Evolutionary conservation across 495 filamentous ascomycete species (phyloP).

Genomic region (Aspergillus biplanus): DNA sequence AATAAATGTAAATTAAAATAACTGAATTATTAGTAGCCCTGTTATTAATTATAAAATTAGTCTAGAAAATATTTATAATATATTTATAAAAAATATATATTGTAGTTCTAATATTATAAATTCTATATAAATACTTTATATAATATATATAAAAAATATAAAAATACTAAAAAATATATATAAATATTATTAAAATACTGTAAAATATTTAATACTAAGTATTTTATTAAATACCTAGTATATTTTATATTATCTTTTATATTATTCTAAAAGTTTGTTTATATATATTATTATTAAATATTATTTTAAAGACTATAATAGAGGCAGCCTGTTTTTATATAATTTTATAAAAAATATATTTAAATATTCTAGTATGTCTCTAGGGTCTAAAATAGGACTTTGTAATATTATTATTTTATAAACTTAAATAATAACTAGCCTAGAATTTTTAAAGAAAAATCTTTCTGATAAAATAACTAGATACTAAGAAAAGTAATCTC

Average conservation of each 20-base stretch:
- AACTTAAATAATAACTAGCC: neutral
- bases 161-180: conserved; percentile 4
- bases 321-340: neutral
- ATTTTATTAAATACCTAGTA: too few species aligned
- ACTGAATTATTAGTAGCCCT: neutral
- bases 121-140: neutral
- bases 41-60: neutral
- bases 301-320: neutral
- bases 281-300: conserved; percentile 4
- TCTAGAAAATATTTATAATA: neutral
- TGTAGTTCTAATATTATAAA: neutral
- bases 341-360: neutral
- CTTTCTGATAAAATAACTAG: neutral
- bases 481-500: neutral
- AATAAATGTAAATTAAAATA: neutral
- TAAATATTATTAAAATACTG: too few species aligned
- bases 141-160: conserved; percentile 1
- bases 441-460: neutral
- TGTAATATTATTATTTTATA: neutral
- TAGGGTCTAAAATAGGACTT: neutral
- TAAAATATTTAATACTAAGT: too few species aligned
- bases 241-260: too few species aligned
- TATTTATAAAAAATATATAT: neutral
- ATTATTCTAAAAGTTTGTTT: too few species aligned
- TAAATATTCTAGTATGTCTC: neutral